Base-by-base conservation (phyloP, 2,329 filamentous ascomycete genomes). In the Penicillium concentricum region DNA sequence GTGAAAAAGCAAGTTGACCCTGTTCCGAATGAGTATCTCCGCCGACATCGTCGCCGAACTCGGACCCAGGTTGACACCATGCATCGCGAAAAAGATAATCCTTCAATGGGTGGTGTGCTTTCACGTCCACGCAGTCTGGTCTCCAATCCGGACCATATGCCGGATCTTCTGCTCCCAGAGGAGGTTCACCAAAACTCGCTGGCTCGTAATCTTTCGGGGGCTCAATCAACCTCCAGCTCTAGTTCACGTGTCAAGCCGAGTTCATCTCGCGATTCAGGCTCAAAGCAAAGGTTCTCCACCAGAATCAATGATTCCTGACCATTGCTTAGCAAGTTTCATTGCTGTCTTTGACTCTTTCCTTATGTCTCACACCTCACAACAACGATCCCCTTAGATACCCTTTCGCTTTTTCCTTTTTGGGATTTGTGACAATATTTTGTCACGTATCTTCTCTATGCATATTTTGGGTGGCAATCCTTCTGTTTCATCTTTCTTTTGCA, bases 1-100 rank as follows among this genome's bases (percentile, higher is more conserved):
- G 80, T 80, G 22, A 76, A 78, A 60, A 72, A 72, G 48, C 76
- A 85, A 47, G 79, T 83, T 6, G 82, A 84, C 57, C 81, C 81
- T 0, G 70, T 78, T 3, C 70, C 74, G 5, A 70, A 74, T 30
- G 73, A 74, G 57, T 68, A 72, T 32, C 64, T 74, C 4, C 70
- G 71, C 13, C 68, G 67, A 9, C 66, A 58, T 35, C 66, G 63
- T 15, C 67, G 67, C 4, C 66, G 64, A 44, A 61, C 58, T 26
- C 63, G 63, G 15, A 35, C 51, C 7, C 32, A 48, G 6, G 18
- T 53, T 2, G n/a, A 52, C 8, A 46, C 53, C 4, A 45, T 69
- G 15, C 62, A 59, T 5, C 67, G 65, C 37, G 67, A 69, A 42
- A 71, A 72, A 43, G 62, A 66, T n/a, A 71, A 70, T 38, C 69